phyloP scores from a whole-genome alignment of 2,329 filamentous ascomycete species.

The Ophiobolus disseminans region DNA sequence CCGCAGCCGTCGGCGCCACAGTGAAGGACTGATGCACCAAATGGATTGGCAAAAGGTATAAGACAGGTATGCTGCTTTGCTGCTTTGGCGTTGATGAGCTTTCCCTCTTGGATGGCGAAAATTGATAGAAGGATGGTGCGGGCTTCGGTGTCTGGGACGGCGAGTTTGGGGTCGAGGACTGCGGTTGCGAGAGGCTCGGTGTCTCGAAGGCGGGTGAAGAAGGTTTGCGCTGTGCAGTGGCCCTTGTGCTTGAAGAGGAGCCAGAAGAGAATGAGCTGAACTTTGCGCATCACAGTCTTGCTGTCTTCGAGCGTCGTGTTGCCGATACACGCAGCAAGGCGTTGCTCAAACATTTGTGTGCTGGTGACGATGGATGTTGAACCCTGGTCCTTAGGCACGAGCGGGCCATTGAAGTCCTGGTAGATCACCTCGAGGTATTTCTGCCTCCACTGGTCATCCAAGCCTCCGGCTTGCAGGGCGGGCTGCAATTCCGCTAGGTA shows the following conservation, averaged over 20 bases:
- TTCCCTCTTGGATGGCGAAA: slow-evolving; percentile 24
- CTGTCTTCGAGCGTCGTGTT: slow-evolving; percentile 1
- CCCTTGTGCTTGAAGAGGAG: slow-evolving; percentile 35
- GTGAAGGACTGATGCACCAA: slow-evolving; percentile 36
- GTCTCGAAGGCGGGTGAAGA: slow-evolving; percentile 32
- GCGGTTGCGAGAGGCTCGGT: slow-evolving; percentile 29
- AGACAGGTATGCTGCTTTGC: slow-evolving; percentile 9
- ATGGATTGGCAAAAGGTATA: slow-evolving; percentile 36
- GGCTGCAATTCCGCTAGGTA: slow-evolving; percentile 33
- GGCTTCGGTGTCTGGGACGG: slow-evolving; percentile 20
- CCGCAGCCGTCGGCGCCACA: slow-evolving; percentile 31
- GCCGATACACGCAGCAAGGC: slow-evolving; percentile 14
- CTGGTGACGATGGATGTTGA: slow-evolving; percentile 18
- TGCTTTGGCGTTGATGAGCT: slow-evolving; percentile 12
- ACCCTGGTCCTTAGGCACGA: slow-evolving; percentile 29
- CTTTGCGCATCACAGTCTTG: slow-evolving; percentile 22
- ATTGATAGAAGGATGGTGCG: slow-evolving; percentile 31
- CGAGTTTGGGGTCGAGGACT: slow-evolving; percentile 22
- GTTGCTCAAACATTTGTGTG: slow-evolving; percentile 15
- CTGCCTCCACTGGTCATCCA: slow-evolving; percentile 29
- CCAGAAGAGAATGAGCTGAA: slow-evolving; percentile 45
- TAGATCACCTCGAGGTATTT: slow-evolving; percentile 37
- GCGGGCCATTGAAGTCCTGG: slow-evolving; percentile 33
- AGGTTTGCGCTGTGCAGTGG: slow-evolving; percentile 40
- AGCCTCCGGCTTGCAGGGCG: not conserved